phyloP scores from a whole-genome alignment of 768 basidiomycete species.

The Rhodotorula kratochvilovae region DNA sequence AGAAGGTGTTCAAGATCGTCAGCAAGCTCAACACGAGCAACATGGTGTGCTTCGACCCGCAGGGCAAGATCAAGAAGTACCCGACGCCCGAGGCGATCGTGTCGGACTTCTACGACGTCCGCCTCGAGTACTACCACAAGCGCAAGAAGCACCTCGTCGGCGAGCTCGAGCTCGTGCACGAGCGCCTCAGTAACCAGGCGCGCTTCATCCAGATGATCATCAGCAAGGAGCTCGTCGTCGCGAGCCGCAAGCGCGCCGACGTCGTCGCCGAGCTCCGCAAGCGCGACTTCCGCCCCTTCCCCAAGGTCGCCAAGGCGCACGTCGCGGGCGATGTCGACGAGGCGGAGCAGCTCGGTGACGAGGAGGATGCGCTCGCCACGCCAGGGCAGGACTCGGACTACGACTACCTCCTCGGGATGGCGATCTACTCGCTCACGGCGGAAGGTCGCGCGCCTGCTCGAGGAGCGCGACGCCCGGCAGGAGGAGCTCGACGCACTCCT shows the following conservation, averaged over 20 bases:
- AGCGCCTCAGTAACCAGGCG: slow-evolving; percentile 87
- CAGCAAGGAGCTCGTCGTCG: slow-evolving; percentile 70
- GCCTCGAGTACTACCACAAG: slow-evolving; percentile 87
- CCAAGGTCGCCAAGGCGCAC: slow-evolving; percentile 67
- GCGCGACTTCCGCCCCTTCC: slow-evolving; percentile 84
- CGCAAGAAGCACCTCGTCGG: slow-evolving; percentile 88
- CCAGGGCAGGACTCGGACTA: slow-evolving; percentile 61
- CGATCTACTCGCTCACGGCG: slow-evolving; percentile 87
- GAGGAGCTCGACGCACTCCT: slow-evolving; percentile 70
- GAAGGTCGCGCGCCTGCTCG: slow-evolving; percentile 84
- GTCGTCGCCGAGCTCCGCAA: slow-evolving; percentile 77
- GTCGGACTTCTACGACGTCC: slow-evolving; percentile 83
- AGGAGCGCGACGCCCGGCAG: slow-evolving; percentile 78
- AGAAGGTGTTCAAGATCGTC: slow-evolving; percentile 86
- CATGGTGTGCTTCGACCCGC: slow-evolving; percentile 98
- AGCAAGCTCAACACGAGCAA: slow-evolving; percentile 81
- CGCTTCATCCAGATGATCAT: slow-evolving; percentile 97
- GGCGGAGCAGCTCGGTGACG: slow-evolving; percentile 55
- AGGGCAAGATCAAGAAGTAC: slow-evolving; percentile 94
- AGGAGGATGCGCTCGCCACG: slow-evolving; percentile 55
- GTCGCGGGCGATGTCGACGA: slow-evolving; percentile 63
- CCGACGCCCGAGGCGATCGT: slow-evolving; percentile 81
- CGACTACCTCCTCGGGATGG: slow-evolving; percentile 91
- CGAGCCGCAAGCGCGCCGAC: slow-evolving; percentile 80
- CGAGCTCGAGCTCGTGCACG: slow-evolving; percentile 72